Evolutionary conservation across 1,139 yeast species (phyloP).

Genomic region (Taphrina pruni): DNA sequence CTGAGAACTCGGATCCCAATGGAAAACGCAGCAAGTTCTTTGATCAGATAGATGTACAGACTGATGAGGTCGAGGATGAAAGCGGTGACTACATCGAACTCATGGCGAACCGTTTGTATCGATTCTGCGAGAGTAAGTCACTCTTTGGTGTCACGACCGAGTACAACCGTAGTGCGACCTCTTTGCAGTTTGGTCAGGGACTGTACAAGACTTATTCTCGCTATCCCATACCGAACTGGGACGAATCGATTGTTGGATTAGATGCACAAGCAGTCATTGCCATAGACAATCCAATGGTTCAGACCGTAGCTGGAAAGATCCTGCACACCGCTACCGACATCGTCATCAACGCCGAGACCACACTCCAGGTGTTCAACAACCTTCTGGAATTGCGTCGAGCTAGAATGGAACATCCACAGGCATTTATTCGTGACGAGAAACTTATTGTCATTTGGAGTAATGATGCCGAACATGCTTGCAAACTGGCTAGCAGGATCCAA

Average conservation of each 20-base stretch:
- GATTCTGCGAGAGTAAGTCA: slow-evolving; percentile 19
- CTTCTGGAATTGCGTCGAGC: slow-evolving; percentile 31
- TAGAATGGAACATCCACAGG: slow-evolving; percentile 44
- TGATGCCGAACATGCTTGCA: slow-evolving; percentile 39
- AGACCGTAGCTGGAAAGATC: slow-evolving; percentile 23
- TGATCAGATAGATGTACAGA: slow-evolving; percentile 8
- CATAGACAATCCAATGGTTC: slow-evolving; percentile 23
- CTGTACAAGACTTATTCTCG: slow-evolving; percentile 19
- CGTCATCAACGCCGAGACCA: slow-evolving; percentile 18
- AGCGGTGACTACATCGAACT: slow-evolving; percentile 29
- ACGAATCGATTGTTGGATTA: slow-evolving; percentile 17
- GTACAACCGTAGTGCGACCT: slow-evolving; percentile 16
- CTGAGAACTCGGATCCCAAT: slow-evolving; percentile 5
- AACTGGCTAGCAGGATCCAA: slow-evolving; percentile 35
- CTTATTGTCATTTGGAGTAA: slow-evolving; percentile 44
- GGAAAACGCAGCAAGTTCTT: slow-evolving; percentile 19
- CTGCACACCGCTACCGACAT: slow-evolving; percentile 15
- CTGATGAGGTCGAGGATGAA: slow-evolving; percentile 22
- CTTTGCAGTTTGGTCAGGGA: slow-evolving; percentile 17
- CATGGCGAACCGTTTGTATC: slow-evolving; percentile 24
- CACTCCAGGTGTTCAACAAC: slow-evolving; percentile 28
- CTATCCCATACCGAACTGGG: slow-evolving; percentile 25
- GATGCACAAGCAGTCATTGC: slow-evolving; percentile 26
- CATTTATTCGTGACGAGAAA: slow-evolving; percentile 43
- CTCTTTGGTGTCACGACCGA: slow-evolving; percentile 13